A percentile compares a stretch with the other conserved stretches of the same genome.
Evolutionary conservation across 208 protist genomes (phyloP).

Genomic region (Leishmania arabica): DNA sequence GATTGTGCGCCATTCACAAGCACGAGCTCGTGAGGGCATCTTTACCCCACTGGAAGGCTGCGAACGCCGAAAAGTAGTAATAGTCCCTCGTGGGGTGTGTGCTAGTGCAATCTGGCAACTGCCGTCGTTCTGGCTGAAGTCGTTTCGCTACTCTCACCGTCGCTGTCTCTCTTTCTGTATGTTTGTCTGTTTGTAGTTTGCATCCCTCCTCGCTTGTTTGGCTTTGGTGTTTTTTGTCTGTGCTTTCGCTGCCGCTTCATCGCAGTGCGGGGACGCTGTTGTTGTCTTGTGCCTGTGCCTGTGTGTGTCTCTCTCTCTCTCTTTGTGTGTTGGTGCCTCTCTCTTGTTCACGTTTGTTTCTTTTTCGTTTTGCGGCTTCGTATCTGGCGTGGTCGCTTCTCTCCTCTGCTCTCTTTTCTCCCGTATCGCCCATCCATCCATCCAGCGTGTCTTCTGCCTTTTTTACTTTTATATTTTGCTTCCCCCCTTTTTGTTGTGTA

Average conservation of each 20-base stretch:
- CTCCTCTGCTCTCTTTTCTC: neutral
- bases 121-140: neutral
- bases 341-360: neutral
- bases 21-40: neutral
- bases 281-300: neutral
- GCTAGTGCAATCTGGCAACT: neutral
- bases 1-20: neutral
- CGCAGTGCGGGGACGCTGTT: neutral
- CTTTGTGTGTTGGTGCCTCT: neutral
- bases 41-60: neutral
- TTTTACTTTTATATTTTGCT: neutral
- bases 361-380: neutral
- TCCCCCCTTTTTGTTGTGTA: neutral
- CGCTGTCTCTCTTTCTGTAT: neutral
- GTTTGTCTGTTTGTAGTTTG: neutral
- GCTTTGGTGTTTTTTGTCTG: neutral
- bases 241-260: neutral
- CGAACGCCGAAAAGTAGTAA: neutral
- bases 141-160: neutral
- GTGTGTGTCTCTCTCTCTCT: neutral
- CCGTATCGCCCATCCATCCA: neutral
- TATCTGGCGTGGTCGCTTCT: neutral
- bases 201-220: neutral
- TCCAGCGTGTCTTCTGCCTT: neutral
- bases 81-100: neutral